A percentile compares a stretch with the other conserved stretches of the same genome.
phyloP scores from a whole-genome alignment of 1,139 yeast species.

The Cylindricascospora bacillispora region DNA sequence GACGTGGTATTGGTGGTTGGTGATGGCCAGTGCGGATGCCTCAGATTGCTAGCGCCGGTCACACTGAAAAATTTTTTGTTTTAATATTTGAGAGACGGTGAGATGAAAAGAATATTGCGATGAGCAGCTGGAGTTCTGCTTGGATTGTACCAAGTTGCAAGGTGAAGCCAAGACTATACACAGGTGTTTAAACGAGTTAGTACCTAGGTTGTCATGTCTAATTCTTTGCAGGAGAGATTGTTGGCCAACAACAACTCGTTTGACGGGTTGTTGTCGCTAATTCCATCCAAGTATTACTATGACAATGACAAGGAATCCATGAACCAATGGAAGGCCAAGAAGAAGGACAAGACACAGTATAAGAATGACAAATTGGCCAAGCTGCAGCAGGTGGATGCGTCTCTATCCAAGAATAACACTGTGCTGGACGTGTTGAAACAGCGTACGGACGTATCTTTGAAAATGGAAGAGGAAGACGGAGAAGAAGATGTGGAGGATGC shows the following conservation, averaged over 20 bases:
- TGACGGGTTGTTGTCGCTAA: constrained; percentile 77
- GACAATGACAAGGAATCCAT: constrained; percentile 61
- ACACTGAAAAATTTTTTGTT: no score
- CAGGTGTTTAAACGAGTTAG: no score
- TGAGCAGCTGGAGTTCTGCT: no score
- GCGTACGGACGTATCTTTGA: constrained; percentile 41
- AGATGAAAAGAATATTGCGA: no score
- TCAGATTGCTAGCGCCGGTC: no score
- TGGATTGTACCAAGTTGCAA: no score
- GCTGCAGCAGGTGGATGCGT: constrained; percentile 37
- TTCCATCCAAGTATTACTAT: constrained; percentile 88
- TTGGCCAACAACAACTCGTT: constrained; percentile 79
- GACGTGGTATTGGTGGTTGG: no score
- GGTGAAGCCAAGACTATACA: no score
- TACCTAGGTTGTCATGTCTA: no score
- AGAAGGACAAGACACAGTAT: constrained; percentile 55
- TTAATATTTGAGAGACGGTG: no score
- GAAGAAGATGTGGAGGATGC: constrained; percentile 12
- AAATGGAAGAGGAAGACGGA: constrained; percentile 7
- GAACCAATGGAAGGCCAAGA: constrained; percentile 83
- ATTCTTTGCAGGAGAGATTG: constrained; percentile 51
- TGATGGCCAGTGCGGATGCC: no score
- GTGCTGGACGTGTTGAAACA: constrained; percentile 58
- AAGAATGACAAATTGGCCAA: constrained; percentile 54
- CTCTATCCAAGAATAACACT: constrained; percentile 42